A percentile compares a stretch with the other conserved stretches of the same genome.
Conservation (phyloP, 2,329 filamentous ascomycete species). For the Aciculosporium take region DNA sequence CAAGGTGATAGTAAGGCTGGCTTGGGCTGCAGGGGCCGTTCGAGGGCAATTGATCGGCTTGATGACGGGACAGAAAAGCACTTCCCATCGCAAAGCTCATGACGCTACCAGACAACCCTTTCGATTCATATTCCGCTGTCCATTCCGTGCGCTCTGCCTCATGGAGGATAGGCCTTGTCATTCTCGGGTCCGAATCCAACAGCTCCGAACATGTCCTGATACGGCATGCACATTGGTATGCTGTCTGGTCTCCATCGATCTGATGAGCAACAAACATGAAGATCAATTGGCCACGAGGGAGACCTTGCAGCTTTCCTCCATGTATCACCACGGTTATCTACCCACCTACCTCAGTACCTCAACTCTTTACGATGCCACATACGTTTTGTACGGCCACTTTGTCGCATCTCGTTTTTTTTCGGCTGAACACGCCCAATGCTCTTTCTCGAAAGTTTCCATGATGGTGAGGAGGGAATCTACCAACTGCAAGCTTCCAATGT, state of each 20-base stretch:
- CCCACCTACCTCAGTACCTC: no score
- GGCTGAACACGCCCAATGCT: no score
- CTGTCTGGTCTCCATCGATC: neutral
- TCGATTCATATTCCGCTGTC: neutral
- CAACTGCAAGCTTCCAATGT: neutral
- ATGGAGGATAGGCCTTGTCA: neutral
- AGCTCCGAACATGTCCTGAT: neutral
- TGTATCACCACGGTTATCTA: neutral
- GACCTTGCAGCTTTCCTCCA: neutral
- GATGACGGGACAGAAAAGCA: no score
- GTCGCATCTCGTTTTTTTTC: no score
- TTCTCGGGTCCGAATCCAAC: neutral
- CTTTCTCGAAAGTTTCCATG: no score
- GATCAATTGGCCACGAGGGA: neutral
- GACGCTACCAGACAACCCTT: no score
- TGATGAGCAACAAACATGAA: neutral
- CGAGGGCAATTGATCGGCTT: no score
- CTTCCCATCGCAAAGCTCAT: no score
- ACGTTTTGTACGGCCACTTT: no score
- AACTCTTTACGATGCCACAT: neutral
- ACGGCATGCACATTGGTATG: no score
- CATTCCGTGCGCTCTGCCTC: neutral
- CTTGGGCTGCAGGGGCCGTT: no score
- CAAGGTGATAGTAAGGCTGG: no score
- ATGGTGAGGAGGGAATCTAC: neutral